Conservation (phyloP, 202 grass and related monocot genomes). For the Setaria viridis region DNA sequence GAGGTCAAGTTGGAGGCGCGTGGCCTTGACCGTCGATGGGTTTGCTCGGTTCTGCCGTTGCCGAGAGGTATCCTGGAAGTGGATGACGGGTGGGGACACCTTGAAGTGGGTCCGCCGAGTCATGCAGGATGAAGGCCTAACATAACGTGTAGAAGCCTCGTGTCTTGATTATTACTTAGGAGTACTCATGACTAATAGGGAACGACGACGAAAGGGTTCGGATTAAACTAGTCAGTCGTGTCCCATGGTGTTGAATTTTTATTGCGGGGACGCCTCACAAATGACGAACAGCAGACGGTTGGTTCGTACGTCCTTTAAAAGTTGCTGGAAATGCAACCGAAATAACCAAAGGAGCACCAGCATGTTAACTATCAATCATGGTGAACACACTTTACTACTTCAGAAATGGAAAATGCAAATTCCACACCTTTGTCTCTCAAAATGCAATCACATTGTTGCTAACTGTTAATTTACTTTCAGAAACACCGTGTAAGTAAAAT, state of each 20-base stretch:
- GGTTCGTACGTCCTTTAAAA: background rate
- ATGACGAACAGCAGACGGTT: background rate
- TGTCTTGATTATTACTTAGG: background rate
- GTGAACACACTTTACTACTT: background rate
- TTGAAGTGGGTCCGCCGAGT: background rate
- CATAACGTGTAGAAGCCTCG: background rate
- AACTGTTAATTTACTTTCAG: background rate
- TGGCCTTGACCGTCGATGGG: background rate
- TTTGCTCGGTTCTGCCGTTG: background rate
- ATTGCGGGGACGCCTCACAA: background rate
- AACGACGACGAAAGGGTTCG: background rate
- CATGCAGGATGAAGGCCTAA: background rate
- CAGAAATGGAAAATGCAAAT: background rate
- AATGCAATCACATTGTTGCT: background rate
- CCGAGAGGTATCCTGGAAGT: background rate
- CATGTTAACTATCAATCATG: background rate
- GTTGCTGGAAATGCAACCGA: background rate
- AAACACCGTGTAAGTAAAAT: background rate
- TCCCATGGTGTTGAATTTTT: slow-evolving; percentile 12
- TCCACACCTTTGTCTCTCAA: background rate
- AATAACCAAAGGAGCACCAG: background rate
- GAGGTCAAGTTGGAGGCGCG: background rate
- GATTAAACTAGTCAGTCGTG: background rate
- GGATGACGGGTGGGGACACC: background rate
- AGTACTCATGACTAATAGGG: background rate